Base-by-base conservation (phyloP, 1,139 yeast genomes). In the Suhomyces chickasaworum region DNA sequence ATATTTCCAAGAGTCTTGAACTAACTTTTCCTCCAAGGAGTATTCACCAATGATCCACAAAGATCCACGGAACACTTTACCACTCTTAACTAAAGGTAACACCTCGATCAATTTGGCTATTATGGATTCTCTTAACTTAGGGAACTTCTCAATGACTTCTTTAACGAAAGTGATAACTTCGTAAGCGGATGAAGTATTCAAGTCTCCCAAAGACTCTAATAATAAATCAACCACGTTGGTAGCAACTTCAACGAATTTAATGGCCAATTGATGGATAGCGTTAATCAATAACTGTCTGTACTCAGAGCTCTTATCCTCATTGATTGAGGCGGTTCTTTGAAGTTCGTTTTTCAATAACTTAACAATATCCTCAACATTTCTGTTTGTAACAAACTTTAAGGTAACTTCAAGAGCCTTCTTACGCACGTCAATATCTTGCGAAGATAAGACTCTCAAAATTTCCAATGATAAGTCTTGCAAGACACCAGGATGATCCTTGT, bases 41-140 rank as follows among this genome's bases (percentile, higher is more conserved):
- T 90, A 93, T 68, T 95, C 99, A 66, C 99, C 99, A 59, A 95
- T 71, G 43, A 93, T 85, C 99, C 99, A 95, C 49, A 95, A 74
- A 1, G 96, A 89, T 36, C 97, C 96, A 57, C 98, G 84, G 71
- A 84, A 87, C 16, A 93, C 97, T 60, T 89, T 89, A 7, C 97
- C 96, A 51, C 95, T 85, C 60, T 85, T 87, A 42, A 89, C 84
- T 31, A 74, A 71, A 25, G 83, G 83, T 59, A 95, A 73, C 8
- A 90, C 75, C 13, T 63, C 64, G 41, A 90, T 70, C 52, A 95
- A 78, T 54, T 87, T 83, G 40, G 71, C 69, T 46, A 95, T 67
- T 46, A 91, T 86, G 21, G 81, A 70, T 40, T 76, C 70, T 62
- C 97, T 83, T 55, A 89, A 77, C 50, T 83, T 82, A 27, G 97